phyloP scores from a whole-genome alignment of 805 yeast genomes.

The Brettanomyces sp. region DNA sequence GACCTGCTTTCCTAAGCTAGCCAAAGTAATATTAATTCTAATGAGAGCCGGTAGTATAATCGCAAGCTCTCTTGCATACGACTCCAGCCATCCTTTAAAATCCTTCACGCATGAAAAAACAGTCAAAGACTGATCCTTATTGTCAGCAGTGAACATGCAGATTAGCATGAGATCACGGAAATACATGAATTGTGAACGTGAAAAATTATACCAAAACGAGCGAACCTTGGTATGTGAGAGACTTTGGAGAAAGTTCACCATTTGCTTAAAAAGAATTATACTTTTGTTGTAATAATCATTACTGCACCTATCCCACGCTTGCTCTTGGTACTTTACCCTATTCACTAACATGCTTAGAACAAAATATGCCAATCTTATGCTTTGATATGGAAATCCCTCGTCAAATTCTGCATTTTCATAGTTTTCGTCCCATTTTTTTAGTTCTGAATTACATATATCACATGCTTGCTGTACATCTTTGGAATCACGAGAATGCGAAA shows the following conservation, averaged over 20 bases:
- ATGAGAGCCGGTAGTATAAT: slow-evolving; percentile 5
- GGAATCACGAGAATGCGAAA: neutral
- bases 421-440: slow-evolving; percentile 1
- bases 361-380: slow-evolving; percentile 1
- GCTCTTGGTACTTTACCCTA: neutral
- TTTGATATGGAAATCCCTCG: slow-evolving; percentile 4
- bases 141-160: slow-evolving; percentile 5
- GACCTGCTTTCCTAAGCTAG: slow-evolving; percentile 7
- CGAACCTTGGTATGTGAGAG: slow-evolving; percentile 2
- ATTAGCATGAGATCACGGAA: slow-evolving; percentile 5
- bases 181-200: slow-evolving; percentile 5
- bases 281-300: slow-evolving; percentile 1
- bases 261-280: slow-evolving; percentile 1
- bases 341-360: slow-evolving; percentile 3
- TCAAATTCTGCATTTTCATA: slow-evolving; percentile 2
- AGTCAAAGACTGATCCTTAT: slow-evolving; percentile 4
- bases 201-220: slow-evolving; percentile 6
- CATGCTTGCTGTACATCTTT: neutral
- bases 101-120: slow-evolving; percentile 3
- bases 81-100: slow-evolving; percentile 6
- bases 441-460: neutral
- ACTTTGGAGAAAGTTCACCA: slow-evolving; percentile 1
- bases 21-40: slow-evolving; percentile 4
- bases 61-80: slow-evolving; percentile 4
- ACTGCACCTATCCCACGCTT: slow-evolving; percentile 3